phyloP scores from a whole-genome alignment of 2,329 filamentous ascomycete genomes.

The Exophiala spinifera region DNA sequence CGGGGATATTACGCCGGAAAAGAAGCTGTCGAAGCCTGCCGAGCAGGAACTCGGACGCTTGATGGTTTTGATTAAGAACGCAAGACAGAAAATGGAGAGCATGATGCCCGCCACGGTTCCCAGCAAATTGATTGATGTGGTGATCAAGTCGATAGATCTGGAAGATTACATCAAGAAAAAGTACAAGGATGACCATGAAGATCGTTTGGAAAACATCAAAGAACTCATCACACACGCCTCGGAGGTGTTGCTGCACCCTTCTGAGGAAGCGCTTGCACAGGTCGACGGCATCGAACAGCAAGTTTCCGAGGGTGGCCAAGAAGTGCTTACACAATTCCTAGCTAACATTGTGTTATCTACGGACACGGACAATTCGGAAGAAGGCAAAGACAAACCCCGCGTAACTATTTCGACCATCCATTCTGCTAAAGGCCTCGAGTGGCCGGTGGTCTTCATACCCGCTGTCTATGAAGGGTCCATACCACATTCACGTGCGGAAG shows the following conservation, averaged over 20 bases:
- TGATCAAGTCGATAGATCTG: conserved; percentile 66
- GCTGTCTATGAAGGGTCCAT: conserved; percentile 87
- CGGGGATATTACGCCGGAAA: conserved; percentile 50
- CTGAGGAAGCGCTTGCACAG: conserved; percentile 55
- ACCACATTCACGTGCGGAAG: conserved; percentile 81
- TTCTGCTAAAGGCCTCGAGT: conserved; percentile 91
- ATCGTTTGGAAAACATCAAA: conserved; percentile 82
- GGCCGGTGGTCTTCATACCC: conserved; percentile 92
- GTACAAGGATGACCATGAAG: conserved; percentile 71
- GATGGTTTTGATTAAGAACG: conserved; percentile 58
- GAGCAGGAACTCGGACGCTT: conserved; percentile 58
- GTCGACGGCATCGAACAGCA: conserved; percentile 70
- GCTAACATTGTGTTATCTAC: conserved; percentile 85
- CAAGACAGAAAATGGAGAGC: conserved; percentile 51
- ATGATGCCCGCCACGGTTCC: conserved; percentile 34
- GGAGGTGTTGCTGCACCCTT: conserved; percentile 60
- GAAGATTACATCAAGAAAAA: conserved; percentile 69
- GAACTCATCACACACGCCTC: conserved; percentile 78
- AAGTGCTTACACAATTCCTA: conserved; percentile 75
- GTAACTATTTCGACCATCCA: conserved; percentile 96
- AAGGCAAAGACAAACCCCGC: conserved; percentile 51
- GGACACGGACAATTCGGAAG: conserved; percentile 65
- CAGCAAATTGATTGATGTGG: conserved; percentile 52
- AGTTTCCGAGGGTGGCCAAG: conserved; percentile 49
- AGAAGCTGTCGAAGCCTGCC: conserved; percentile 54